phyloP scores from a whole-genome alignment of 108 stramenopile species.

The Skeletonema marinoi region DNA sequence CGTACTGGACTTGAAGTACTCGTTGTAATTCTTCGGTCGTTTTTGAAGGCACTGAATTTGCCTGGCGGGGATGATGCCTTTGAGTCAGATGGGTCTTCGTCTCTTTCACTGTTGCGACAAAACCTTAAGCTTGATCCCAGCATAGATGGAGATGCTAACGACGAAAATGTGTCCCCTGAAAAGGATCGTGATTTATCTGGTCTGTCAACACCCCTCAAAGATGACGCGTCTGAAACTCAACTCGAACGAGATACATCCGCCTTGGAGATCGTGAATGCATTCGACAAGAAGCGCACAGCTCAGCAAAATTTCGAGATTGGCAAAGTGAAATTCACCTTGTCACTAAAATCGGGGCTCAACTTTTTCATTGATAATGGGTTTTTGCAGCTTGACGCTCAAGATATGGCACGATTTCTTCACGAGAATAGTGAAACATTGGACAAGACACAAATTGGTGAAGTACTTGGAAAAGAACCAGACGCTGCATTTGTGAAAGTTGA shows the following conservation, averaged over 20 bases:
- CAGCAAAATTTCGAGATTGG: constrained; percentile 93
- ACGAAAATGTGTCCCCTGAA: background rate
- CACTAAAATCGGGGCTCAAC: constrained; percentile 85
- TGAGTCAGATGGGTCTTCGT: constrained; percentile 66
- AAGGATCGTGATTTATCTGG: background rate
- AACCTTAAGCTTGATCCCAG: constrained; percentile 58
- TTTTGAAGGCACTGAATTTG: constrained; percentile 69
- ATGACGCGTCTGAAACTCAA: background rate
- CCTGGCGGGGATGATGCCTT: constrained; percentile 58
- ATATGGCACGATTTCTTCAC: constrained; percentile 89
- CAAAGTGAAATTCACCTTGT: constrained; percentile 93
- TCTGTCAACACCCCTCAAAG: constrained; percentile 1
- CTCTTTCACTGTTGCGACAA: constrained; percentile 41
- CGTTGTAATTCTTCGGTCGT: constrained; percentile 72
- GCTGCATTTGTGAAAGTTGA: constrained; percentile 86
- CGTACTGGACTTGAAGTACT: constrained; percentile 79
- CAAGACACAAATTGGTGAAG: constrained; percentile 99
- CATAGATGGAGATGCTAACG: constrained; percentile 3
- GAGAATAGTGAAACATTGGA: constrained; percentile 92
- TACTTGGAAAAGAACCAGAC: constrained; percentile 94
- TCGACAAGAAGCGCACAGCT: constrained; percentile 81
- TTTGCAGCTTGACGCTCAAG: constrained; percentile 80
- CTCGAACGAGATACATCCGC: constrained; percentile 3
- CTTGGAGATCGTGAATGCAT: constrained; percentile 70
- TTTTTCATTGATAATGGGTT: constrained; percentile 91